phyloP scores from a whole-genome alignment of 202 grass and related monocot genomes.

The Brachypodium distachyon region DNA sequence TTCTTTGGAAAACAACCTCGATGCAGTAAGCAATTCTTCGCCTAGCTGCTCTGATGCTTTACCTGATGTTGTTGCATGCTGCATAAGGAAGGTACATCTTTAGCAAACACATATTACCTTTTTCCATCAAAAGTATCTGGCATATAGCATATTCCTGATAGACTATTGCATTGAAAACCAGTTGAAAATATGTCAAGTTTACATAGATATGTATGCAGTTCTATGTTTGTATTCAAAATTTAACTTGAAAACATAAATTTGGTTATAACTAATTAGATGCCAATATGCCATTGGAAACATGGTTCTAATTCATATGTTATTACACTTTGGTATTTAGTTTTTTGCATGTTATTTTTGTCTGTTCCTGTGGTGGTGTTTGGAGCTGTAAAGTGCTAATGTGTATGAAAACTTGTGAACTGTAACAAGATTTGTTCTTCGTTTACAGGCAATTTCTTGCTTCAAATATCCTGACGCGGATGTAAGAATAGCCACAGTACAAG shows the following conservation, averaged over 20 bases:
- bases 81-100: not conserved
- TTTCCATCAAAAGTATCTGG: not conserved
- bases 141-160: not conserved
- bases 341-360: not conserved
- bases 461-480: not conserved
- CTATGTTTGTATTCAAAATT: not conserved
- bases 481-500: not conserved
- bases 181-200: not conserved
- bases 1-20: conserved; percentile 1
- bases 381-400: not conserved
- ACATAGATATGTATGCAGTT: not conserved
- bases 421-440: not conserved
- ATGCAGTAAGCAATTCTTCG: not conserved
- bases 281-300: not conserved
- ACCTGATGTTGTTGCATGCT: not conserved
- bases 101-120: not conserved
- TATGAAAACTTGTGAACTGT: not conserved
- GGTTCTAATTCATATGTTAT: not conserved
- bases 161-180: not conserved
- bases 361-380: not conserved
- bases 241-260: not conserved
- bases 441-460: not conserved
- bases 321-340: not conserved
- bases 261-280: not conserved
- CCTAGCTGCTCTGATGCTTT: not conserved